Evolutionary conservation across 371 early-diverging fungal genomes (phyloP).

Genomic region (Dinochytrium kinnereticum): DNA sequence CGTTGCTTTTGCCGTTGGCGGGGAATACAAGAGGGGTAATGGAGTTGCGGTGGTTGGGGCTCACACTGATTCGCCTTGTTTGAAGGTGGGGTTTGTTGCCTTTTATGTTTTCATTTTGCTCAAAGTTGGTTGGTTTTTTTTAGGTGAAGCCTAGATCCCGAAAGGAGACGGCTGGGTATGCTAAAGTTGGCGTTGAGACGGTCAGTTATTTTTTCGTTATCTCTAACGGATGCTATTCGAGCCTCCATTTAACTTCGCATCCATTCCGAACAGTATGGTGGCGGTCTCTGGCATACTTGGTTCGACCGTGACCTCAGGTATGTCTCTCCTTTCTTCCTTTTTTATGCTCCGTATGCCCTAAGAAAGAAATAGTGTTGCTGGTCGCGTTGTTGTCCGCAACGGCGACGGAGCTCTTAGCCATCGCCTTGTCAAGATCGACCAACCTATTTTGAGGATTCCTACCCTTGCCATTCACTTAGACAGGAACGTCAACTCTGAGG

Average conservation of each 20-base stretch:
- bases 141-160: conserved; percentile 93
- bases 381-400: conserved; percentile 87
- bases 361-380: conserved; percentile 87
- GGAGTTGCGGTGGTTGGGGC: conserved; percentile 92
- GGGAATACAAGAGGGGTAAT: conserved; percentile 75
- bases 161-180: conserved; percentile 80
- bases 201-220: conserved; percentile 15
- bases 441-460: conserved; percentile 92
- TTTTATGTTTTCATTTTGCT: no score
- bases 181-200: conserved; percentile 74
- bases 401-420: conserved; percentile 67
- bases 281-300: conserved; percentile 98
- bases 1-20: conserved; percentile 93
- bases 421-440: conserved; percentile 76
- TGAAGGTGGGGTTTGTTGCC: conserved; percentile 87
- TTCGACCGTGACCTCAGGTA: conserved; percentile 94
- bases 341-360: neutral
- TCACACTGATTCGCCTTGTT: conserved; percentile 96
- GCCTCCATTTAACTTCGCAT: neutral
- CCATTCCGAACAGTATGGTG: conserved; percentile 72
- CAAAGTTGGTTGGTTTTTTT: conserved; percentile 1
- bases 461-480: conserved; percentile 98
- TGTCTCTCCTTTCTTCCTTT: neutral
- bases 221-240: neutral
- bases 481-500: conserved; percentile 73